Evolutionary conservation across 2,329 filamentous ascomycete genomes (phyloP).

Genomic region (Fusarium fracticaudum): DNA sequence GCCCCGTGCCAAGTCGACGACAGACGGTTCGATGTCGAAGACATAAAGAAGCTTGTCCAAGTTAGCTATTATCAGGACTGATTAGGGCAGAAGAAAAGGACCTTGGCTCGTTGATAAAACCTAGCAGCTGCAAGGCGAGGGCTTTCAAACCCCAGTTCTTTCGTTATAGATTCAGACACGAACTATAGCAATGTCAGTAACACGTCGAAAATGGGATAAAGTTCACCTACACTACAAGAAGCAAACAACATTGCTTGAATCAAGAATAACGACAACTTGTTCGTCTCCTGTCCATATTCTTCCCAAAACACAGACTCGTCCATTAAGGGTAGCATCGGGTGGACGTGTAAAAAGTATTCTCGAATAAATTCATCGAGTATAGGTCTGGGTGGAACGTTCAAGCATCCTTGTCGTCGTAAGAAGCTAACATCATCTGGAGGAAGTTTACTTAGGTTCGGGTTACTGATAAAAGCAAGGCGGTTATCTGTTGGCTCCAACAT

Average conservation of each 20-base stretch:
- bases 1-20: background rate
- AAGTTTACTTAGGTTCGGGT: background rate
- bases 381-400: background rate
- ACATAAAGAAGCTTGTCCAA: background rate
- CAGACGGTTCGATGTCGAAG: background rate
- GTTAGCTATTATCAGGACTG: background rate
- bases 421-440: background rate
- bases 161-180: background rate
- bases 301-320: background rate
- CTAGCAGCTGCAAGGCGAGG: background rate
- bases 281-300: background rate
- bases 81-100: fast-evolving
- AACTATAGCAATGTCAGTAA: background rate
- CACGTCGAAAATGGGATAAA: background rate
- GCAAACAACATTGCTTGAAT: background rate
- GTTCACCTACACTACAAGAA: background rate
- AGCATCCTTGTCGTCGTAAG: background rate
- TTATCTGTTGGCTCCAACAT: background rate
- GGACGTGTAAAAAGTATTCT: background rate
- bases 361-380: background rate
- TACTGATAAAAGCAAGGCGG: background rate
- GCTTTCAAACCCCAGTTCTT: background rate
- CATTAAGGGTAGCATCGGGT: background rate
- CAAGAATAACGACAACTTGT: background rate
- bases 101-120: background rate